Percentiles rank a stretch among this genome's conserved stretches.
Evolutionary conservation across 2,329 filamentous ascomycete genomes (phyloP).

Genomic region (Botrytis paeoniae): DNA sequence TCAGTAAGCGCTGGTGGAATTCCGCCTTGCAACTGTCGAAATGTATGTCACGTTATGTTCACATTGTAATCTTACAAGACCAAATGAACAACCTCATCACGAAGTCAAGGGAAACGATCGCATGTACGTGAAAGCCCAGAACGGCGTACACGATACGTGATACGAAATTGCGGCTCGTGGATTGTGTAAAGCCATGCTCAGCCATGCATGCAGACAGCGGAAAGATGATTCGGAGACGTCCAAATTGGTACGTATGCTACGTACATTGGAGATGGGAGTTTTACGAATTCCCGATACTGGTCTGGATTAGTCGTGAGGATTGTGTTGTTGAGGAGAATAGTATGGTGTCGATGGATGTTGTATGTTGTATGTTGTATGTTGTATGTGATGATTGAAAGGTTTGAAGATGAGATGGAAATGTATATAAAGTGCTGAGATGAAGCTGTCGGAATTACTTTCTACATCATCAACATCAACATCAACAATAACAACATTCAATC

Average conservation of each 20-base stretch:
- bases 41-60: not conserved
- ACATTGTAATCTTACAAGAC: not conserved
- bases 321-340: not conserved
- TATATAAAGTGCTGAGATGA: not conserved
- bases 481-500: not conserved
- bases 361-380: not conserved
- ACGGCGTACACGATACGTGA: not conserved
- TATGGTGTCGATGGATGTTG: not conserved
- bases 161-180: not conserved
- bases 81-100: not conserved
- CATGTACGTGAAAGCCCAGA: not conserved
- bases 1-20: not conserved
- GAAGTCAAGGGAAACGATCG: not conserved
- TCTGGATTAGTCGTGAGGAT: not conserved
- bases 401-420: not conserved
- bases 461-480: not conserved
- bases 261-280: not conserved
- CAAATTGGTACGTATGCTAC: not conserved
- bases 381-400: not conserved
- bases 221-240: not conserved
- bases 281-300: not conserved
- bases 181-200: not conserved
- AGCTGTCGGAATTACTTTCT: not conserved
- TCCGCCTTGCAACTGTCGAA: not conserved
- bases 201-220: not conserved